These are phyloP conservation scores for Wickerhamiella shivajii DNA, from an alignment of 805 yeast species.

Conservation along the genomic window DNA sequence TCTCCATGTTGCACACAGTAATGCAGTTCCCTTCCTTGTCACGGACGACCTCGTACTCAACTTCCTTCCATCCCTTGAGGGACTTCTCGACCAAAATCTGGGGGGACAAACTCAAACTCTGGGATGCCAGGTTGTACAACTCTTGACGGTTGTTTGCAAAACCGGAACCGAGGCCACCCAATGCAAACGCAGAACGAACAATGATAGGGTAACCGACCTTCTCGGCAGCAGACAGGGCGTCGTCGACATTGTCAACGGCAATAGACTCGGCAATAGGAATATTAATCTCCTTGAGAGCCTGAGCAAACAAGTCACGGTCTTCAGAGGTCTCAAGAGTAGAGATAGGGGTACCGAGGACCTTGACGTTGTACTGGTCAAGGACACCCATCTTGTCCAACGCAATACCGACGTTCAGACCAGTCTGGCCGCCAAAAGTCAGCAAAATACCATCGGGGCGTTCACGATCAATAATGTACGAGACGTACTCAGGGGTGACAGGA, in stretches of 20 bases:
- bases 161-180: conserved; percentile 97
- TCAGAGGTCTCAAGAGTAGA: conserved; percentile 91
- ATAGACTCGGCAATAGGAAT: conserved; percentile 95
- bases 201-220: conserved; percentile 87
- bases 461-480: conserved; percentile 85
- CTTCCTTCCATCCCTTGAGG: conserved; percentile 97
- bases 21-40: conserved; percentile 94
- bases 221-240: conserved; percentile 82
- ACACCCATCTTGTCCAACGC: conserved; percentile 90
- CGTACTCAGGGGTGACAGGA: conserved; percentile 95
- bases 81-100: conserved; percentile 95
- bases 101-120: conserved; percentile 78
- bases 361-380: conserved; percentile 76
- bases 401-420: conserved; percentile 92
- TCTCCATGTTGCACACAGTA: conserved; percentile 98
- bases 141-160: conserved; percentile 77
- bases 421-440: conserved; percentile 97
- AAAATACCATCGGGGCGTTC: conserved; percentile 94
- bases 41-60: conserved; percentile 95
- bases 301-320: conserved; percentile 92
- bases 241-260: conserved; percentile 89
- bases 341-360: conserved; percentile 96
- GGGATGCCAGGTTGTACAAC: conserved; percentile 74
- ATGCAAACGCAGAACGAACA: conserved; percentile 92
- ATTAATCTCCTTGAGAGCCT: conserved; percentile 85